phyloP scores from a whole-genome alignment of 2,329 filamentous ascomycete genomes.

The Cercospora canescens region DNA sequence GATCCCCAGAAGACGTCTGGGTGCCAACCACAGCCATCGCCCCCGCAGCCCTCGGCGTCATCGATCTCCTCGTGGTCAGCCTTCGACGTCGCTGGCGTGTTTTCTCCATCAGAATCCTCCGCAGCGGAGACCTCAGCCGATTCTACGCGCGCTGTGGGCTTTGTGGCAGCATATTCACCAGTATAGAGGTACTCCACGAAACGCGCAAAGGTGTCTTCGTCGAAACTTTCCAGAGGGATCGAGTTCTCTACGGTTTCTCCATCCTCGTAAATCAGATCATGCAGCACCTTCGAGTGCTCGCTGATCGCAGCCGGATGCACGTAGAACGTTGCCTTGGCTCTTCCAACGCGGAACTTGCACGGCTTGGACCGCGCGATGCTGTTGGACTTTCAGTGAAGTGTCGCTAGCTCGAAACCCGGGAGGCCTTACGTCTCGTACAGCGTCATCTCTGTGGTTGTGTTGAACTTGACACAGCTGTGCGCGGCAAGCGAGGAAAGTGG shows the following conservation, averaged over 20 bases:
- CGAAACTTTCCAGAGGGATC: background rate
- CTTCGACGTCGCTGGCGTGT: background rate
- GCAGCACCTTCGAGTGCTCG: background rate
- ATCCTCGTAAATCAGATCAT: background rate
- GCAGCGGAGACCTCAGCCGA: background rate
- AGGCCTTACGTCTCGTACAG: background rate
- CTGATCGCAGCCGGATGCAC: background rate
- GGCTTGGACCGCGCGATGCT: conserved; percentile 8
- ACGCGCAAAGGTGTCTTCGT: conserved; percentile 14
- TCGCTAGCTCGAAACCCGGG: background rate
- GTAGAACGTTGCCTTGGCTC: background rate
- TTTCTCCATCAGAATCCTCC: background rate
- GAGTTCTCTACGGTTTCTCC: background rate
- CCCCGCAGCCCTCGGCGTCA: background rate
- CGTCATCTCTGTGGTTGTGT: background rate
- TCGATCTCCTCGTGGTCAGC: background rate
- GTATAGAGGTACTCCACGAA: conserved; percentile 18
- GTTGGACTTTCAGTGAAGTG: background rate
- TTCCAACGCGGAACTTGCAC: conserved; percentile 4
- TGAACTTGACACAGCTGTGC: background rate
- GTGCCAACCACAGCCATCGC: background rate
- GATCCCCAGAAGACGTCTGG: background rate
- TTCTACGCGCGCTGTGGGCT: background rate
- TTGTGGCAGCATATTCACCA: conserved; percentile 16
- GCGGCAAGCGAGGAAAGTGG: background rate